Evolutionary conservation across 139 green algal species (phyloP).

Genomic region (Raphidocelis subcapitata): DNA sequence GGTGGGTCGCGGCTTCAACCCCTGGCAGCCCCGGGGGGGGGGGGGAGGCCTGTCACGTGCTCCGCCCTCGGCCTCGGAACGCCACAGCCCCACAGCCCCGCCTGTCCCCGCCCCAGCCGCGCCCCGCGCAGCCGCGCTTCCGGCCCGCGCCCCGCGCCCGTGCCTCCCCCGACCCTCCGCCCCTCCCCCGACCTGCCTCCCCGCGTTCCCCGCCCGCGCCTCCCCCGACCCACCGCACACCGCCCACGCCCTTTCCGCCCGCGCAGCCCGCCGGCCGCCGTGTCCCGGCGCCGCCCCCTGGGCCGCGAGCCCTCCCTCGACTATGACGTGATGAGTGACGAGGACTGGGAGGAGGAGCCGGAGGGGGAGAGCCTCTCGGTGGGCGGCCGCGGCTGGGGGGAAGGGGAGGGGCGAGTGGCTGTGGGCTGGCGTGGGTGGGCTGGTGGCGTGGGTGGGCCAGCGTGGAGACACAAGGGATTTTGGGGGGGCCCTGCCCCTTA

Average conservation of each 20-base stretch:
- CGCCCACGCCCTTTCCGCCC: background rate
- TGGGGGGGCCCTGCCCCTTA: background rate
- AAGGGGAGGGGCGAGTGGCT: constrained; percentile 19
- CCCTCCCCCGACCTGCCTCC: too few species aligned
- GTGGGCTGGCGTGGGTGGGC: constrained; percentile 16
- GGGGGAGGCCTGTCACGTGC: too few species aligned
- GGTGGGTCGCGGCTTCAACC: too few species aligned
- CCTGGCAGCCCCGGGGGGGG: too few species aligned
- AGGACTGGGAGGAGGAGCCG: constrained; percentile 83
- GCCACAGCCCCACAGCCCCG: too few species aligned
- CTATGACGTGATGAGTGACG: constrained; percentile 76
- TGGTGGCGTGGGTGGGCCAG: background rate
- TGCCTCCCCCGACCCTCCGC: too few species aligned
- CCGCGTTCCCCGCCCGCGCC: too few species aligned
- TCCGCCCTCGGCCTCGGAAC: too few species aligned
- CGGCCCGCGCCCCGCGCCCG: too few species aligned
- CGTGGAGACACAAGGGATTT: background rate
- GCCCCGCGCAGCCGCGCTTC: too few species aligned
- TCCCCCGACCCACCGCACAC: background rate
- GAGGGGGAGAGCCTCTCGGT: constrained; percentile 55
- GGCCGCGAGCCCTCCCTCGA: constrained; percentile 56
- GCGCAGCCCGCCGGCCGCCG: constrained; percentile 4
- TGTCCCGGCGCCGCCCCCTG: constrained; percentile 46
- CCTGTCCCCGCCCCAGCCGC: too few species aligned
- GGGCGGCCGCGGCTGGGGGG: background rate